phyloP scores from a whole-genome alignment of 176 grass and related monocot species.

The Aechmea fasciata region DNA sequence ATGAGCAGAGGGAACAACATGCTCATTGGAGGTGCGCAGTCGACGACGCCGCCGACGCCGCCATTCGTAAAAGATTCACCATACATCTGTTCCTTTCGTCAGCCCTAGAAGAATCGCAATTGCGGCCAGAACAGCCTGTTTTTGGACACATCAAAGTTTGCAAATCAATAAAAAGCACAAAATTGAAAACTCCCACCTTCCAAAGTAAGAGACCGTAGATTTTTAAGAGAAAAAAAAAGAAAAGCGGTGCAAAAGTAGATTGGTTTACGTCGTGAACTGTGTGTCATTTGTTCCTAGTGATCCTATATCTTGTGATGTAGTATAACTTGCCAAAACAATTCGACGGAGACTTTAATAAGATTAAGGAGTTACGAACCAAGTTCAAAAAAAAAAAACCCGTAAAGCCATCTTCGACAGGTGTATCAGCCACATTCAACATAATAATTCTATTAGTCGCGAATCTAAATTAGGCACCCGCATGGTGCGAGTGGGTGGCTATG shows the following conservation, averaged over 20 bases:
- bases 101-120: constrained; percentile 55
- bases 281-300: background rate
- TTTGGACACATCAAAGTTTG: constrained; percentile 22
- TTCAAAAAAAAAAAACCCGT: too few species aligned
- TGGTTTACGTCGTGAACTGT: background rate
- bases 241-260: background rate
- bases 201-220: background rate
- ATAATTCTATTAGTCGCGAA: too few species aligned
- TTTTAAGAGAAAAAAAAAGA: background rate
- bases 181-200: background rate
- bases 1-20: constrained; percentile 21
- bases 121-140: constrained; percentile 57
- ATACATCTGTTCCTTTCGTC: constrained; percentile 46
- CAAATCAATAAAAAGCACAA: constrained; percentile 11
- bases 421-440: too few species aligned
- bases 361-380: too few species aligned
- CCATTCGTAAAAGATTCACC: constrained; percentile 28
- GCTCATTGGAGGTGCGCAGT: constrained; percentile 10
- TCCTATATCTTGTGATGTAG: too few species aligned
- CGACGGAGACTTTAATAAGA: too few species aligned
- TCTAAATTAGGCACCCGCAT: too few species aligned
- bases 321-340: too few species aligned
- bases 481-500: too few species aligned
- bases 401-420: too few species aligned
- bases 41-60: background rate